phyloP scores from a whole-genome alignment of 192 early-diverging fungal genomes.

The Rhizophagus prolifer region DNA sequence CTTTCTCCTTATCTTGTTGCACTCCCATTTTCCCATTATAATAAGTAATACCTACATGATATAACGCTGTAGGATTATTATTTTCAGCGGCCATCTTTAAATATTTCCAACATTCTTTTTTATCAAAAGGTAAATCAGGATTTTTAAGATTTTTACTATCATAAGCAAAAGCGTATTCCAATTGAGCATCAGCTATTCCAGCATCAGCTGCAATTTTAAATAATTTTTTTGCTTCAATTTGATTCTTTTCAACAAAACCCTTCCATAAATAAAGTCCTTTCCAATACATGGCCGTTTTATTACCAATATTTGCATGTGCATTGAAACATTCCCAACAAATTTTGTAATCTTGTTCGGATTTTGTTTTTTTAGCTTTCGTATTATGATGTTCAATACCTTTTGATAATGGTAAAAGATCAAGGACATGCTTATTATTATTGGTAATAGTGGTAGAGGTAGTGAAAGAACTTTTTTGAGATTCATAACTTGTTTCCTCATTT shows the following conservation, averaged over 20 bases:
- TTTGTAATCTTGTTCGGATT: not conserved
- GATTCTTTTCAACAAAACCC: not conserved
- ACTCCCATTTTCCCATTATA: not conserved
- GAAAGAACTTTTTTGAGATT: too few species aligned
- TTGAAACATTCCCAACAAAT: constrained; percentile 5
- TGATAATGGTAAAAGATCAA: not conserved
- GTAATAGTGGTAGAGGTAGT: not conserved
- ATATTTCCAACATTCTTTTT: not conserved
- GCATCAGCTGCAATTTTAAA: constrained; percentile 13
- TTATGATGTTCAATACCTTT: constrained; percentile 1
- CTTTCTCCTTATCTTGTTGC: not conserved
- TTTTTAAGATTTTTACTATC: not conserved
- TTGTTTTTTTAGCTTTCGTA: not conserved
- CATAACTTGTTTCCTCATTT: not conserved
- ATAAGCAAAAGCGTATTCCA: not conserved
- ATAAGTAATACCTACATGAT: not conserved
- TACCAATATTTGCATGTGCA: not conserved
- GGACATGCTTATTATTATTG: too few species aligned
- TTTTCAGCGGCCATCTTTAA: not conserved
- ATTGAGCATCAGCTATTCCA: constrained; percentile 2
- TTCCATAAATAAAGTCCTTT: constrained; percentile 24
- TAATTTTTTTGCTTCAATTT: not conserved
- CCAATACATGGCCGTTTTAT: constrained; percentile 7
- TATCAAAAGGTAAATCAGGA: not conserved
- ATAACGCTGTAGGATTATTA: not conserved